These are phyloP conservation scores for Blakeslea trispora DNA, from an alignment of 371 early-diverging fungal species.

Conservation along the genomic window DNA sequence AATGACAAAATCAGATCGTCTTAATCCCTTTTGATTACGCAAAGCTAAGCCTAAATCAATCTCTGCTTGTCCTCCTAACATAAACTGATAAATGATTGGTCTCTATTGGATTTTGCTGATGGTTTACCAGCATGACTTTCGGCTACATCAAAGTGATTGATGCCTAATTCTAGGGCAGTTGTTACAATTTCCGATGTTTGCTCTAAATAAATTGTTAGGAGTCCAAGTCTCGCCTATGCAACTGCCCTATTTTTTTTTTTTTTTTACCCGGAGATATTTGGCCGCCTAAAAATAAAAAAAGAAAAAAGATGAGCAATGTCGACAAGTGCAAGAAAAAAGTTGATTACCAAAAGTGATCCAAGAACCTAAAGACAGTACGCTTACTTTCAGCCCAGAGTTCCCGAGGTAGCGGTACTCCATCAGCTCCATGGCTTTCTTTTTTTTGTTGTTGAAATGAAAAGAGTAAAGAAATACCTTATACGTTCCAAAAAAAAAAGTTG, in stretches of 20 bases:
- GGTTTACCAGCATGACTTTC: conserved; percentile 69
- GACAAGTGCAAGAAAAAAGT: background rate
- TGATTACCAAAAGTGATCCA: conserved; percentile 69
- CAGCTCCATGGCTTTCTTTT: conserved; percentile 6
- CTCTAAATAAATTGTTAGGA: too few relatives aligned
- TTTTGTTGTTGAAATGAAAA: too few relatives aligned
- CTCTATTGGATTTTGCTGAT: too few relatives aligned
- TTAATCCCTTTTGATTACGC: conserved; percentile 61
- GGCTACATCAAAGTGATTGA: conserved; percentile 86
- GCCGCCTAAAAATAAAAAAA: conserved; percentile 38
- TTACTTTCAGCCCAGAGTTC: conserved; percentile 78
- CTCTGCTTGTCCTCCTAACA: conserved; percentile 77
- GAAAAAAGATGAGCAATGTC: background rate
- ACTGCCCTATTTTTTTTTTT: conserved; percentile 4
- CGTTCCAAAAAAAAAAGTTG: too few relatives aligned
- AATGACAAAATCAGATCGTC: conserved; percentile 76
- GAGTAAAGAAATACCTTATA: background rate
- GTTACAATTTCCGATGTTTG: conserved; percentile 70
- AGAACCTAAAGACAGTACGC: conserved; percentile 42
- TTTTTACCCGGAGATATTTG: conserved; percentile 55
- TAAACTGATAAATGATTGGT: too few relatives aligned
- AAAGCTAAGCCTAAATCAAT: conserved; percentile 79
- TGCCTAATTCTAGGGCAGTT: conserved; percentile 73
- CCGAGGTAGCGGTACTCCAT: conserved; percentile 89
- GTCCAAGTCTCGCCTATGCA: too few relatives aligned